Base-by-base conservation (phyloP, 2,329 filamentous ascomycete species). In the Fusarium circinatum region DNA sequence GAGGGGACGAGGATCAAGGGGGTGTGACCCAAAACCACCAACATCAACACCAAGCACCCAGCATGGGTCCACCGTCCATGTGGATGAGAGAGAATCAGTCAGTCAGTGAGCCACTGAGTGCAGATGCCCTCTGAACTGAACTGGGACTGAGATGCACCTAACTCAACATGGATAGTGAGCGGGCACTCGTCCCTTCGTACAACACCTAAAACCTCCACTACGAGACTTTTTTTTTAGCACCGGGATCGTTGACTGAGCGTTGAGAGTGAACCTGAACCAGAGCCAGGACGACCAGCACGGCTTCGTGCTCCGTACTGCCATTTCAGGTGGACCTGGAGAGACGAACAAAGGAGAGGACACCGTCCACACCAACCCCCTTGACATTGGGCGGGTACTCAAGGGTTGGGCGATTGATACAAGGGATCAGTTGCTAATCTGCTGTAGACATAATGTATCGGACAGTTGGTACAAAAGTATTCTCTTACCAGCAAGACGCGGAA, bases 1-100 rank as follows among this genome's bases (percentile, higher is more conserved):
- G 70, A 65, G 67, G 65, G 73, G 61, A 72, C 69, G 70, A 65
- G 67, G 65, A 59, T 73, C 62, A 62, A 71, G 70, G 72, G 60
- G 67, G 73, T 68, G 71, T 70, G 65, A 71, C 71, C 61, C 66
- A 63, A 41, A 24, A 41, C 51, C 51, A 55, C 34, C 56, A 48
- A 28, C 30, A 58, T 34, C 41, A 38, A 45, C 38, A 45, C 38
- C 54, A 56, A 55, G 41, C 55, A 49, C 20, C 56, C 13, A 58
- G 52, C 63, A 68, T 68, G 65, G 65, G 44, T 68, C 42, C 54
- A 57, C 30, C n/a, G 32, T 48, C 41, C 41, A 58, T 58, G 56
- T 49, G 56, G 47, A 60, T 67, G 63, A 58, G 65, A 68, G 57
- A 63, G 60, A 39, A 64, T 60, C 47, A 65, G 47, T 26, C 54